These are phyloP conservation scores for Prunus mira DNA, from an alignment of 306 rosid species.

Conservation along the genomic window DNA sequence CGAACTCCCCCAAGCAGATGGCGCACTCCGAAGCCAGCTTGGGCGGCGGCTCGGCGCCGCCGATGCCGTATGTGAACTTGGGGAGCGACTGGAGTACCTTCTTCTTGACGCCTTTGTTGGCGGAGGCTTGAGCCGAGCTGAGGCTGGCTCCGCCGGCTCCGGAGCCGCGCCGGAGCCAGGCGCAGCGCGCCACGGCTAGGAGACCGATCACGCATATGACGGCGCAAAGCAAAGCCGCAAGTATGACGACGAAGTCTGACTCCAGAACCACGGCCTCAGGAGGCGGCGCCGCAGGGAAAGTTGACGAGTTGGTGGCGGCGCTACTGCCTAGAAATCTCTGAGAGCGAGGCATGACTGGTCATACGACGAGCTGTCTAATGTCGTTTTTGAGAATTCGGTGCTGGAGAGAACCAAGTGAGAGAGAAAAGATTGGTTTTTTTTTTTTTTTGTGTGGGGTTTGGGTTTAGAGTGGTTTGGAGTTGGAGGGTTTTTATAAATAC, in stretches of 20 bases:
- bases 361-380: neutral
- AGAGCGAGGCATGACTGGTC: slow-evolving; percentile 42
- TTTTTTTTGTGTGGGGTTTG: neutral
- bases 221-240: slow-evolving; percentile 73
- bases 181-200: slow-evolving; percentile 73
- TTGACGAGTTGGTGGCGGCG: slow-evolving; percentile 5
- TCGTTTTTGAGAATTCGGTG: neutral
- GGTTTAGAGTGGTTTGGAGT: neutral
- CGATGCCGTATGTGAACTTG: slow-evolving; percentile 39
- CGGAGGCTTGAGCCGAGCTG: slow-evolving; percentile 27
- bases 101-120: slow-evolving; percentile 73
- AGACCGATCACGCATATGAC: slow-evolving; percentile 75
- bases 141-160: neutral
- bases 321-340: slow-evolving; percentile 28
- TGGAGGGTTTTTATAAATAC: neutral
- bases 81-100: slow-evolving; percentile 78
- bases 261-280: slow-evolving; percentile 57
- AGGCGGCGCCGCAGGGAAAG: slow-evolving; percentile 45
- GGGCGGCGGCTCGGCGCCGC: slow-evolving; percentile 28
- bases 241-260: slow-evolving; percentile 71
- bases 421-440: neutral
- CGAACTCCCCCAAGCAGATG: slow-evolving; percentile 62
- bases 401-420: neutral
- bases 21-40: slow-evolving; percentile 60
- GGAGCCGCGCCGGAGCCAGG: slow-evolving; percentile 68